phyloP scores from a whole-genome alignment of 169 alveolate genomes.

The Plasmodium adleri region DNA sequence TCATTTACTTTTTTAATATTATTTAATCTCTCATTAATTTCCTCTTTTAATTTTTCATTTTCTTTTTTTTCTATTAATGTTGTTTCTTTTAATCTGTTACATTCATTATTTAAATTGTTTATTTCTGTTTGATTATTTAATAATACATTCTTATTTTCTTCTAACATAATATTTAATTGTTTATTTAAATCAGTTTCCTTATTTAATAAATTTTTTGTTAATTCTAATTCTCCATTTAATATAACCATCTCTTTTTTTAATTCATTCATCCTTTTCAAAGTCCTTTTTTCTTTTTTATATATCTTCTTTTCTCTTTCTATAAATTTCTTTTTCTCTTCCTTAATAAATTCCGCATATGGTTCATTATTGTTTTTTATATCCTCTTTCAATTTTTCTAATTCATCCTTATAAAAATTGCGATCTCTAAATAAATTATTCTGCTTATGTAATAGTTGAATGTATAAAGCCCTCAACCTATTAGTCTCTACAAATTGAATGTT shows the following conservation, averaged over 20 bases:
- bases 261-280: conserved; percentile 20
- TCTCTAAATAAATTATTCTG: conserved; percentile 46
- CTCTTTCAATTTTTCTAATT: conserved; percentile 32
- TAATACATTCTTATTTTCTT: conserved; percentile 9
- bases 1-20: conserved; percentile 27
- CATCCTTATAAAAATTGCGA: conserved; percentile 48
- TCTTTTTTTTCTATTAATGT: conserved; percentile 13
- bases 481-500: conserved; percentile 51
- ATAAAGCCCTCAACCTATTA: conserved; percentile 47
- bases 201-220: conserved; percentile 11
- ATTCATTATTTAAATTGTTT: conserved; percentile 12
- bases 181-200: conserved; percentile 39
- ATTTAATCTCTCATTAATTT: conserved; percentile 12
- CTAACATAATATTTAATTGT: background rate
- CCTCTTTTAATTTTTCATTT: conserved; percentile 21
- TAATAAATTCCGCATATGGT: conserved; percentile 28
- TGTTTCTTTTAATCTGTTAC: conserved; percentile 13
- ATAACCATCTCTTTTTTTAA: conserved; percentile 23
- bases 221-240: conserved; percentile 24
- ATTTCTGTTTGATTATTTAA: conserved; percentile 29
- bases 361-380: conserved; percentile 37
- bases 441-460: conserved; percentile 37
- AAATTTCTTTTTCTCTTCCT: conserved; percentile 33
- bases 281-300: conserved; percentile 51
- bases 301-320: conserved; percentile 58